Evolutionary conservation across 2,329 filamentous ascomycete genomes (phyloP), one percentile per base, ranked within the genome.

Genomic region (Hypoxylon sp.): DNA sequence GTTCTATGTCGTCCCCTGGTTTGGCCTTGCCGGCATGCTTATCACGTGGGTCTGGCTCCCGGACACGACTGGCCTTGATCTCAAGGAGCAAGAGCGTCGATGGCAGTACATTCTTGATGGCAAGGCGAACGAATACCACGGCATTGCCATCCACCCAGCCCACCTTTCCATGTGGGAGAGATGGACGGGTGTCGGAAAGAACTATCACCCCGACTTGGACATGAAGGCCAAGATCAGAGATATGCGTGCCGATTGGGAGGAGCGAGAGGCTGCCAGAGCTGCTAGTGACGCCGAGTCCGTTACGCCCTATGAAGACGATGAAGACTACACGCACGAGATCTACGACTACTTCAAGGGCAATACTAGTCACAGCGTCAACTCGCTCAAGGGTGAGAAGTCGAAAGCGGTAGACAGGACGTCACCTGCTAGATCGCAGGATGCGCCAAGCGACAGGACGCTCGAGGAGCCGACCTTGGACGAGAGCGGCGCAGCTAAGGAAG

Each of bases 81-180:
- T 98, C 68, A 97, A 97, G 85, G 95, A 98, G 80, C 94, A 97
- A 81, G 95, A 98, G 81, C 92, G 95, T 69, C 90, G 95, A 74
- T 98, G 95, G 94, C 81, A 85, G 60, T 97, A 91, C 80, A 93
- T 98, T 77, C 90, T 93, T 64, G 83, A 87, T 2, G 93, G 93
- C 66, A 88, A 89, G 64, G 90, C 89, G 71, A 67, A 88, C 28
- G 93, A 97, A 50, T 98, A 98, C 83, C 94, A 97, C 80, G 95
- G 95, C 70, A 90, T 97, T 56, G 95, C 95, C 64, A 89, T 98
- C 64, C 93, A 98, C 83, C 91, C 93, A 49, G 87, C 91, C 78
- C 95, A 98, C 76, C 82, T 98, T 68, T 95, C 91, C 5, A 78
- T 94, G 53, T 98, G 93, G 91, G 95, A 98, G 85, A 90, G 93